Base-by-base conservation (phyloP, 78 protist genomes). In the Dictyostelium capitatum region DNA sequence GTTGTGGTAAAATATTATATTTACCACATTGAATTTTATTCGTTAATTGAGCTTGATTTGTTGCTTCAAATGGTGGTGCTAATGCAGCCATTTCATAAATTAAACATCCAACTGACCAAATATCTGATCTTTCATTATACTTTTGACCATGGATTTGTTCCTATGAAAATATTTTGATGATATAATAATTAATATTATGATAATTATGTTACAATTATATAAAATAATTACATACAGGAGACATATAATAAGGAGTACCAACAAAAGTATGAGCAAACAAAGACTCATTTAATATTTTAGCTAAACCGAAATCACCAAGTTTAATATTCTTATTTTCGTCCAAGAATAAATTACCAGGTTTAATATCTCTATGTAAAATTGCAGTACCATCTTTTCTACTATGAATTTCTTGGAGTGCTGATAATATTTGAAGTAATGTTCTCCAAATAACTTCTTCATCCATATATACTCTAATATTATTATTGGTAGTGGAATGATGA, bases 281-380 rank as follows among this genome's bases (percentile, higher is more conserved):
- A 19, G 84, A 78, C 46, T 80, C 50, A 47, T 89, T 83, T 48
- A 97, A 95, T n/a, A 91, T 92, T 10, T 96, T 75, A 10, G 98
- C 95, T 54, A 97, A 84, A n/a, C 99, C 99, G 64, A 98, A 98
- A 70, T 98, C 99, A 23, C 99, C 98, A 14, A 98, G 95, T 75
- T 98, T 98, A 50, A 96, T 83, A 69, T 51, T 89, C n/a, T 89
- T 75, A 59, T 20, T 30, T 72, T 73, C 75, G 10, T 90, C 97
- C 25, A 98, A 23, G 83, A 97, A 96, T 47, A 97, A 80, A 83
- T 98, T 91, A 41, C 95, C 95, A 1, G 98, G 99, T 59, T 97
- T 97, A 77, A 97, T 79, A 89, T 97, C 98, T 23, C 99, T 92
- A 79, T 98, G 99, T 30, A 98, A 89, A 51, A 98, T 94, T 37